phyloP scores from a whole-genome alignment of 345 rosid genomes.

The Acer yangbiense region DNA sequence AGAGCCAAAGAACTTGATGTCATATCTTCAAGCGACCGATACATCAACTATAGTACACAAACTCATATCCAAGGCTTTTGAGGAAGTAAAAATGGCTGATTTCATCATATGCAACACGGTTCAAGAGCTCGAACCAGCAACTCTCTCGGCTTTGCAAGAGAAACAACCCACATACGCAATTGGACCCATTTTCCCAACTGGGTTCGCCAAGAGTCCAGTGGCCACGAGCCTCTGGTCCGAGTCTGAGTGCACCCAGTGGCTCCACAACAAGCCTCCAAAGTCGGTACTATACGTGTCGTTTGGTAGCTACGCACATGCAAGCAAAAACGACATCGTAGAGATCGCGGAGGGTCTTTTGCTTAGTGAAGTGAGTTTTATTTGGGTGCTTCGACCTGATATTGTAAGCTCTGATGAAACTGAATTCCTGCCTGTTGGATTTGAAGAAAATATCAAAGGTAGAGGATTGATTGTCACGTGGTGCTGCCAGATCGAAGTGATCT shows the following conservation, averaged over 20 bases:
- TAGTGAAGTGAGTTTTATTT: conserved; percentile 64
- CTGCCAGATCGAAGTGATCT: conserved; percentile 53
- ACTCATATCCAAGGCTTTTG: conserved; percentile 55
- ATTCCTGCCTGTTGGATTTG: conserved; percentile 56
- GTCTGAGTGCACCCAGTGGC: conserved; percentile 84
- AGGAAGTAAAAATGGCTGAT: conserved; percentile 62
- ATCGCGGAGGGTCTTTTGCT: conserved; percentile 61
- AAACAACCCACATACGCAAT: conserved; percentile 57
- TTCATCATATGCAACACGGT: conserved; percentile 74
- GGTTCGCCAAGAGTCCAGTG: conserved; percentile 42
- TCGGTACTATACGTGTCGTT: conserved; percentile 78
- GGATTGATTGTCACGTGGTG: conserved; percentile 78
- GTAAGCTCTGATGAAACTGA: conserved; percentile 63
- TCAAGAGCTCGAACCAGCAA: conserved; percentile 57
- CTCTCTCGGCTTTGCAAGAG: conserved; percentile 48
- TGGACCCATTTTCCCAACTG: conserved; percentile 73
- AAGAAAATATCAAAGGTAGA: conserved; percentile 42
- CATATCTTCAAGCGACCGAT: conserved; percentile 72
- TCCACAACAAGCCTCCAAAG: conserved; percentile 51
- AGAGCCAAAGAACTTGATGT: conserved; percentile 61
- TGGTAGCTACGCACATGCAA: conserved; percentile 79
- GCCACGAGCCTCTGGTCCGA: conserved; percentile 84
- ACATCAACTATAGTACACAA: conserved; percentile 55
- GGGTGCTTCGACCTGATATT: conserved; percentile 83
- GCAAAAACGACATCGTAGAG: conserved; percentile 49